Base-by-base conservation (phyloP, 257 asterid genomes). In the Salvia splendens region DNA sequence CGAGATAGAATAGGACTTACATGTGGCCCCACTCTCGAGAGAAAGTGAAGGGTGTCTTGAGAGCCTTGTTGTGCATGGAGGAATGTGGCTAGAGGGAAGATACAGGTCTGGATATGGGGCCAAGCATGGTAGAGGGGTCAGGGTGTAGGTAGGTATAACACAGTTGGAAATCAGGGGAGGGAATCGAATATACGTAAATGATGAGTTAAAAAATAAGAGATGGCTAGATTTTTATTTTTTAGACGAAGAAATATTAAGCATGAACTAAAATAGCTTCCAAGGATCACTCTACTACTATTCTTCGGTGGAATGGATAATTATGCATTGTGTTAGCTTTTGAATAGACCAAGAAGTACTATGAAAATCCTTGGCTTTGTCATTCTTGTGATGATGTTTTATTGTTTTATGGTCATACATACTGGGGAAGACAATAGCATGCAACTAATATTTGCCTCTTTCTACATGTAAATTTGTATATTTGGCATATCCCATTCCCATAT, bases 11-110 rank as follows among this genome's bases (percentile, higher is more conserved):
- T 3, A 3, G 59, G 59, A 11, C 14, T 9, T 20, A 52, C 3
- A 8, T 52, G 59, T n/a, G 20, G 35, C n/a, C 20, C 53, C 24
- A 46, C 28, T 14, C 53, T 48, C 6, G 53, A 9, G 24, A 48
- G 9, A 48, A 48, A 24, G 28, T 48, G 24, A 48, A 48, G 24
- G 3, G 9, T 5, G 53, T 14, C 55, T 49, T 6, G 6, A 47
- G 20, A 47, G 9, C 52, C 20, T 46, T 45, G 15, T 43, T 43
- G 16, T 12, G 16, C 16, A 46, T 46, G n/a, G 51, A 46, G 51
- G 15, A 38, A 8, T 59, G 65, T 4, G 65, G 51, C 35, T 40
- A 8, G 30, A 45, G 24, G 36, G 62, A 56, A 32, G 58, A 52
- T 8, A 9, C 10, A 4, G 36, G 58, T 52, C 36, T 52, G 24